phyloP scores from a whole-genome alignment of 1,284 basidiomycete species.

The Sphagnurus paluster region DNA sequence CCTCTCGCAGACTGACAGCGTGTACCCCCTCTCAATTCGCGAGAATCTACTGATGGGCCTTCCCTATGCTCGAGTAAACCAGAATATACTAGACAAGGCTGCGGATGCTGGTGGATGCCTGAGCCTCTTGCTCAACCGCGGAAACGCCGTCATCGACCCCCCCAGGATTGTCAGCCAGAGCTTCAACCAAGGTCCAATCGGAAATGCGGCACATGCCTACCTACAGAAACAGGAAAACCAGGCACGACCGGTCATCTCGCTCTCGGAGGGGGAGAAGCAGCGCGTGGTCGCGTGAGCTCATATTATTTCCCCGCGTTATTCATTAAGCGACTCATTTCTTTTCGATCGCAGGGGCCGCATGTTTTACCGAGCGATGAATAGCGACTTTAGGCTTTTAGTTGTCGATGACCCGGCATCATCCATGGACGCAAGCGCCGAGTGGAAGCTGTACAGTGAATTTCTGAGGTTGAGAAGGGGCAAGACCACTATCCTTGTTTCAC shows the following conservation, averaged over 20 bases:
- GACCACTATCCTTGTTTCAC: slow-evolving; percentile 40
- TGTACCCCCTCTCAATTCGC: slow-evolving; percentile 41
- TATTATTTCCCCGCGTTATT: neutral
- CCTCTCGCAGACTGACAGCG: slow-evolving; percentile 37
- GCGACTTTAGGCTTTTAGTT: slow-evolving; percentile 33
- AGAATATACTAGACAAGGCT: slow-evolving; percentile 30
- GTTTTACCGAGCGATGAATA: slow-evolving; percentile 37
- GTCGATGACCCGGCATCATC: slow-evolving; percentile 41
- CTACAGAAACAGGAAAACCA: neutral
- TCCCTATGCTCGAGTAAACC: neutral
- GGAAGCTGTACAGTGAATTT: slow-evolving; percentile 33
- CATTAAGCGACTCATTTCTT: neutral
- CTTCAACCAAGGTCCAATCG: slow-evolving; percentile 6
- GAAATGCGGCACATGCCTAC: neutral
- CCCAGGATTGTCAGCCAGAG: slow-evolving; percentile 10
- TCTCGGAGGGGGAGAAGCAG: slow-evolving; percentile 45
- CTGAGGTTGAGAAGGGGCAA: slow-evolving; percentile 27
- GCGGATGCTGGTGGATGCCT: slow-evolving; percentile 35
- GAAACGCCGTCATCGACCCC: slow-evolving; percentile 1
- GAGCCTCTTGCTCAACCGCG: slow-evolving; percentile 26
- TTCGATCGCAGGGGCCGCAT: slow-evolving; percentile 32
- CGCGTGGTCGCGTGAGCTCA: slow-evolving; percentile 44
- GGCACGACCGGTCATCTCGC: neutral
- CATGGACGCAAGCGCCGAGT: slow-evolving; percentile 37
- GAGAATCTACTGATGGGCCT: slow-evolving; percentile 42